Conservation (phyloP, 768 basidiomycete species). For the Boletus eberwhitei region DNA sequence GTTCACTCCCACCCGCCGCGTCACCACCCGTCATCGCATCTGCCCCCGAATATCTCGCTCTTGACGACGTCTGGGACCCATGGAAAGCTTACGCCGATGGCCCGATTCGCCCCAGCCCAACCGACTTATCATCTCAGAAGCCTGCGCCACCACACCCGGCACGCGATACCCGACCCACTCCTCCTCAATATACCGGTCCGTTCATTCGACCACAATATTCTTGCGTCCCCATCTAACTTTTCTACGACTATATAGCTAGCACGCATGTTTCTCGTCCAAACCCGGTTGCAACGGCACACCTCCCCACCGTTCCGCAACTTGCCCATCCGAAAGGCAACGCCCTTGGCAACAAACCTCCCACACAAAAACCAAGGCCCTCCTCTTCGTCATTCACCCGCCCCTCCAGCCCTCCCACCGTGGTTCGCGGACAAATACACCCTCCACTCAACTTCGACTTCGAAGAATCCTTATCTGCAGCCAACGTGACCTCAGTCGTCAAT, state of each 20-base stretch:
- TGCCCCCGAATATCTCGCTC: background rate
- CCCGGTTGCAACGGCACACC: slow-evolving; percentile 22
- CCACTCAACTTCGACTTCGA: slow-evolving; percentile 26
- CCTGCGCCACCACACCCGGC: background rate
- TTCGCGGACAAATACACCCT: slow-evolving; percentile 21
- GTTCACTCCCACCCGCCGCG: slow-evolving; percentile 9
- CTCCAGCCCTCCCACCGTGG: slow-evolving; percentile 15
- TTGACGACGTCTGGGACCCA: slow-evolving; percentile 23
- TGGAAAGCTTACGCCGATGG: slow-evolving; percentile 13
- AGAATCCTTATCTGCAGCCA: slow-evolving; percentile 29
- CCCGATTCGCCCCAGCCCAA: background rate
- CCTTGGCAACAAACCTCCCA: slow-evolving; percentile 17
- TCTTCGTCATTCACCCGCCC: background rate
- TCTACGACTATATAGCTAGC: slow-evolving; percentile 1
- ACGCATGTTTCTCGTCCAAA: background rate
- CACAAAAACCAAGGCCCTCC: background rate
- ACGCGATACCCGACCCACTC: background rate
- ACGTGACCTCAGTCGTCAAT: slow-evolving; percentile 31
- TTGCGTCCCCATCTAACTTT: background rate
- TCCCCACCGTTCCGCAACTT: background rate
- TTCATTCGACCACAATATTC: background rate
- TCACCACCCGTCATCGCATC: slow-evolving; percentile 11
- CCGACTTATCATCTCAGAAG: background rate
- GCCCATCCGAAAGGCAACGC: slow-evolving; percentile 9
- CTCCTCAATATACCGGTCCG: slow-evolving; percentile 12